Conservation (phyloP, 768 basidiomycete species). For the Rhodosporidiobolus sp. region DNA sequence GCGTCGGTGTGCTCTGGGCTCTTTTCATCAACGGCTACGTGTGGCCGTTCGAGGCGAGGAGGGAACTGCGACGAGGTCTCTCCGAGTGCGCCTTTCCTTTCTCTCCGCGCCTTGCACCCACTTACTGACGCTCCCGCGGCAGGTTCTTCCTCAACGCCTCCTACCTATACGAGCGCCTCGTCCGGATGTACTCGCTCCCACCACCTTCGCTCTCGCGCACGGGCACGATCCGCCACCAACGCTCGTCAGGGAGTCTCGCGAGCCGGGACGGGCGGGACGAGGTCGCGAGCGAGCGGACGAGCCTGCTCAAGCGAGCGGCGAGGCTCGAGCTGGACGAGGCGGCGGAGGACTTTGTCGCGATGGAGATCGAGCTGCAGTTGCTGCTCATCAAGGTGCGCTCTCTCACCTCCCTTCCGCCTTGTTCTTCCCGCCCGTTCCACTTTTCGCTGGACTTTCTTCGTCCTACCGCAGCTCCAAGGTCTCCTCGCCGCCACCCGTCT, state of each 20-base stretch:
- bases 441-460: no score
- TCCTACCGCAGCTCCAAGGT: slow-evolving; percentile 61
- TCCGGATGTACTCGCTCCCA: slow-evolving; percentile 76
- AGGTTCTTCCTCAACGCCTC: slow-evolving; percentile 91
- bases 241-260: background rate
- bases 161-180: slow-evolving; percentile 89
- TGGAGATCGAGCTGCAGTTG: slow-evolving; percentile 89
- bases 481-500: slow-evolving; percentile 84
- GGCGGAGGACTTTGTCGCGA: slow-evolving; percentile 32
- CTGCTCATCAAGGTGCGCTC: slow-evolving; percentile 62
- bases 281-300: slow-evolving; percentile 19
- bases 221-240: background rate
- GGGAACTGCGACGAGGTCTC: slow-evolving; percentile 76
- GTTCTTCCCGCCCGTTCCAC: background rate
- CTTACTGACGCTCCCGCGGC: background rate
- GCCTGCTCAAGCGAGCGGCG: slow-evolving; percentile 4
- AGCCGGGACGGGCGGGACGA: no score
- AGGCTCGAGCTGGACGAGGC: slow-evolving; percentile 3
- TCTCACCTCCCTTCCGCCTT: no score
- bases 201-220: slow-evolving; percentile 45
- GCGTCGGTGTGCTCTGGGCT: slow-evolving; percentile 82
- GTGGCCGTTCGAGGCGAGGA: slow-evolving; percentile 93
- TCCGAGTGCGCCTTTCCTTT: slow-evolving; percentile 66
- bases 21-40: slow-evolving; percentile 80
- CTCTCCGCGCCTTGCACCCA: background rate